Evolutionary conservation across 768 basidiomycete species (phyloP), one percentile per base, ranked within the genome.

Genomic region (Rubroboletus satanas): DNA sequence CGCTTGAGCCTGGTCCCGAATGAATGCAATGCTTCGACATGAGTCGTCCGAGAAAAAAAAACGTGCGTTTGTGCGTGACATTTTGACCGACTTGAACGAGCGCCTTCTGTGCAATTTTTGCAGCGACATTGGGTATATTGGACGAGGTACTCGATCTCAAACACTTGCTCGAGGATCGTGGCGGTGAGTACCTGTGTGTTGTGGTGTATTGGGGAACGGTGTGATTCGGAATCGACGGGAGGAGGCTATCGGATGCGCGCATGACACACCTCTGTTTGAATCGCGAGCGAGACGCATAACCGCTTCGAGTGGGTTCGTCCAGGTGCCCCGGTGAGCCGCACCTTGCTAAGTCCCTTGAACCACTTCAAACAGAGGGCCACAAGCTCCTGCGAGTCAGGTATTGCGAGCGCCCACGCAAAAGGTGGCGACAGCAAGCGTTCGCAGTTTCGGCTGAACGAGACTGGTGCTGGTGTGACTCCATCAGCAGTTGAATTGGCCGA

Each of bases 91-190:
- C 93, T 77, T 98, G 97, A 1, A 99, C 95, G 36, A 93, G 79
- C 1, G 96, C 93, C 67, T 93, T 94, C 97, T 96, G 98, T 0
- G 95, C 98, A 98, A 98, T 98, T 76, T 98, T 99, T 3, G 97
- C 97, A 0, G 97, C 97, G 5, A 71, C 97, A 99, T 75, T 99
- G 97, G 0, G 90, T 90, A 62, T 95, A 83, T 63, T 95, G 92
- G 1, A 98, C 91, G 52, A 98, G 83, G 65, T 93, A 94, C 70
- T 97, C 93, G 60, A 98, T 84, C 71, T 98, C 94, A 63, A 98
- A 99, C 0, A 94, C 85, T 81, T 98, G 97, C 67, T 98, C 97
- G 41, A 98, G 79, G 67, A 26, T 26, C 26, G 97, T 98, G 39
- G 88, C 88, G 1, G 93, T 90, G 61, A 98, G 81, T 48, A 96